Evolutionary conservation across 495 filamentous ascomycete species (phyloP).

Genomic region (Filosporella fistucella): DNA sequence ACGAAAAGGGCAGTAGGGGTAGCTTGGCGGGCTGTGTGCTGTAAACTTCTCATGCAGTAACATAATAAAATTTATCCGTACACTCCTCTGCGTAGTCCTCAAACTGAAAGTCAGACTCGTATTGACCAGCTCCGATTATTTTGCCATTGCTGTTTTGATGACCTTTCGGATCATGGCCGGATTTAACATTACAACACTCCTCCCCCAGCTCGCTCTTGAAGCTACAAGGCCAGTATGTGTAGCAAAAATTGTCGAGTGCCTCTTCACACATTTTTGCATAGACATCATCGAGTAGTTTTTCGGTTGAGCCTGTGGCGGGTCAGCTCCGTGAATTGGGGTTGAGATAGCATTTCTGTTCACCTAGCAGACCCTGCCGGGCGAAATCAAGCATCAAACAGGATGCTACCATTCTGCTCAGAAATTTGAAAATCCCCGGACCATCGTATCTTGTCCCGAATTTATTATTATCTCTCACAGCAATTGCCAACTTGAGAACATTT

Average conservation of each 20-base stretch:
- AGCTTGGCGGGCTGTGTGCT: too few species aligned
- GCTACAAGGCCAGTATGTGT: constrained; percentile 42
- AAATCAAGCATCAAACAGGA: constrained; percentile 51
- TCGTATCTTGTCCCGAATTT: constrained; percentile 19
- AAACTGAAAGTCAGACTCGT: constrained; percentile 38
- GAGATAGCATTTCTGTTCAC: constrained; percentile 17
- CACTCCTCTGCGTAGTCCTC: constrained; percentile 28
- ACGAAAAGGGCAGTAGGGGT: too few species aligned
- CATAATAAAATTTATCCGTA: too few species aligned
- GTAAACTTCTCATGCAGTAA: too few species aligned
- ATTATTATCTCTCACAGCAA: constrained; percentile 35
- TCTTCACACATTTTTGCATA: constrained; percentile 30
- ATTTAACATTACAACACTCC: constrained; percentile 41
- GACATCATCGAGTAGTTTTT: constrained; percentile 23
- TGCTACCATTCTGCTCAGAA: constrained; percentile 45
- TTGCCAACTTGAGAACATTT: constrained; percentile 46
- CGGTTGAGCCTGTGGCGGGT: constrained; percentile 5
- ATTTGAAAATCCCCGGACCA: constrained; percentile 36
- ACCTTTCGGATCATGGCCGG: constrained; percentile 41
- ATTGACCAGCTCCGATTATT: constrained; percentile 40
- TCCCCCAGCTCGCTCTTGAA: constrained; percentile 29
- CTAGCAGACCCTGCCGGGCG: constrained; percentile 36
- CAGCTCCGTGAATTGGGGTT: too few species aligned
- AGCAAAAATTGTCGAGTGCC: constrained; percentile 45
- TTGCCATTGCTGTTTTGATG: constrained; percentile 44